Percentiles rank a stretch among this genome's conserved stretches.
Evolutionary conservation across 2,329 filamentous ascomycete genomes (phyloP).

Genomic region (Colletotrichum sublineola): DNA sequence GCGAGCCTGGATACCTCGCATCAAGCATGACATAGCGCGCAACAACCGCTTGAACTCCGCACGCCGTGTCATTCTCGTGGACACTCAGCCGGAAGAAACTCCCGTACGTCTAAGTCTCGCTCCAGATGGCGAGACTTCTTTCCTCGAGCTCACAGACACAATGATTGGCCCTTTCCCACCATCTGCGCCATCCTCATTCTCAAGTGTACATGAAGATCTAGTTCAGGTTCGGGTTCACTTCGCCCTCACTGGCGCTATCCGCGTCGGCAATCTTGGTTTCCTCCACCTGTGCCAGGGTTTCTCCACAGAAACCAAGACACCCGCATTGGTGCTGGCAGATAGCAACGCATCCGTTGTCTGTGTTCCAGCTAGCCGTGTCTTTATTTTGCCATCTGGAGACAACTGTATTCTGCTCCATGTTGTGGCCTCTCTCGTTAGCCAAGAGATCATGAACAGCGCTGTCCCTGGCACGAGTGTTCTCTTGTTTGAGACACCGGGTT

Average conservation of each 20-base stretch:
- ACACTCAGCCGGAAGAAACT: neutral
- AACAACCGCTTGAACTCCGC: constrained; percentile 25
- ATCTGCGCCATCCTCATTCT: neutral
- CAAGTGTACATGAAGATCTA: neutral
- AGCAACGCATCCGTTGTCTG: constrained; percentile 19
- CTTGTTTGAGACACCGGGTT: constrained; percentile 14
- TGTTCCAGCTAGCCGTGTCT: neutral
- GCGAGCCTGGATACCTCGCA: constrained; percentile 18
- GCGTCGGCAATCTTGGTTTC: constrained; percentile 6
- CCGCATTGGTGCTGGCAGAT: constrained; percentile 10
- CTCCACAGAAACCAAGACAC: neutral
- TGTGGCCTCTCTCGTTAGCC: neutral
- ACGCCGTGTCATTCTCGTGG: constrained; percentile 8
- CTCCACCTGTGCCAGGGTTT: constrained; percentile 13
- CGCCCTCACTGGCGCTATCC: constrained; percentile 7
- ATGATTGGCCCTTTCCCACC: neutral
- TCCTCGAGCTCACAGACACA: neutral
- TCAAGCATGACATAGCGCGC: constrained; percentile 26
- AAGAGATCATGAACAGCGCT: neutral
- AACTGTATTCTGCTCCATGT: neutral
- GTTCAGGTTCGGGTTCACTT: constrained; percentile 6
- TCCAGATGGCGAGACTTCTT: neutral
- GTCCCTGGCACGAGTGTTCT: neutral
- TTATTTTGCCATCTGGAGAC: neutral
- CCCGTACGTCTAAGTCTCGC: neutral